Base-by-base conservation (phyloP, 2,329 filamentous ascomycete species). In the Sclerotinia sclerotiorum region DNA sequence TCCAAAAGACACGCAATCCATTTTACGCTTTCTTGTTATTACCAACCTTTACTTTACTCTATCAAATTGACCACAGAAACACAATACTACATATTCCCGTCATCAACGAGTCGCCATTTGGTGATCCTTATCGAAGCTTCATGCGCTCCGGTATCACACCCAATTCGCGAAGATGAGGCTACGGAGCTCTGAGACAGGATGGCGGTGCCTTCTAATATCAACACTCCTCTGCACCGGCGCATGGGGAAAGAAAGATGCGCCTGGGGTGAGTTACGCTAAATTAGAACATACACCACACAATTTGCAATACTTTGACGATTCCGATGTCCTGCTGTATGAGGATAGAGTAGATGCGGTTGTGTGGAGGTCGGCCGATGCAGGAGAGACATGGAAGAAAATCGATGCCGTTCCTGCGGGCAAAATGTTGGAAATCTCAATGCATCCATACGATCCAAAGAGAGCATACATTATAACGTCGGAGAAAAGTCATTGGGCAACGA, bases 271-370 rank as follows among this genome's bases (percentile, higher is more conserved):
- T 70, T 81, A 83, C 69, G 90, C 82, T 65, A 80, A 84, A 58
- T 91, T 97, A 80, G 82, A 90, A 56, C 83, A 88, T 74, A 80
- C 84, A 66, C 91, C 93, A 0, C 78, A 81, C 66, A 88, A 88
- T 77, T 82, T 97, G 72, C 90, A 91, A 80, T 99, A 97, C 81
- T 98, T 99, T 77, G 90, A 95, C 76, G 92, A 94, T 78, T 94
- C 92, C 73, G 90, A 97, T 78, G 87, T 90, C 64, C 83, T 97
- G 69, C 80, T 98, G 57, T 88, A 93, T 77, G 88, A 90, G 74
- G 91, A 97, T 77, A 76, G 82, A 62, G 79, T 83, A 19, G 84
- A 85, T 52, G 84, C 85, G 69, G 87, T 87, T 71, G 84, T 97
- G 64, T 93, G 89, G 79, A 89, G 92, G 70, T 97, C 94, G 56